A percentile compares a stretch with the other conserved stretches of the same genome.
phyloP scores from a whole-genome alignment of 1,284 basidiomycete species.

The Agroathelia rolfsii region DNA sequence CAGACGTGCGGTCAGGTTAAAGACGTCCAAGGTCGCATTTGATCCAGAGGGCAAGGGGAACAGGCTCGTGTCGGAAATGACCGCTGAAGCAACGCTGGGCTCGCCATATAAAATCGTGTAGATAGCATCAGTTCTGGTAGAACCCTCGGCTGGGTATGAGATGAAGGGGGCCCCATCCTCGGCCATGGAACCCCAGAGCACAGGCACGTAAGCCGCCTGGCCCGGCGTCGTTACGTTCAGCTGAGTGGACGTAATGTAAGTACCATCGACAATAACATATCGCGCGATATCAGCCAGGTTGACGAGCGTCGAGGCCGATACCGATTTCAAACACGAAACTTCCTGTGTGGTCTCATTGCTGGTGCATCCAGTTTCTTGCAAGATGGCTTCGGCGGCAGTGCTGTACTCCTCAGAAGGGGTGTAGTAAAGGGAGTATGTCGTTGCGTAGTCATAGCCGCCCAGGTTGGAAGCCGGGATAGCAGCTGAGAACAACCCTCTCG shows the following conservation, averaged over 20 bases:
- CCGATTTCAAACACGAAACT: constrained; percentile 22
- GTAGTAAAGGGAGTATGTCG: constrained; percentile 29
- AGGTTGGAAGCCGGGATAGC: constrained; percentile 40
- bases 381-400: constrained; percentile 24
- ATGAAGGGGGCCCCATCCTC: constrained; percentile 29
- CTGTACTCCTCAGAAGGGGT: constrained; percentile 23
- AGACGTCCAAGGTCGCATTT: constrained; percentile 23
- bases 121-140: background rate
- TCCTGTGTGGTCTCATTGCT: constrained; percentile 14
- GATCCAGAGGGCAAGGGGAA: constrained; percentile 21
- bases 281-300: constrained; percentile 25
- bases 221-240: constrained; percentile 29
- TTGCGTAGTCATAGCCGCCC: constrained; percentile 34
- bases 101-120: constrained; percentile 3
- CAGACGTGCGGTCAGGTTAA: constrained; percentile 26
- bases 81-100: background rate
- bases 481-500: constrained; percentile 34
- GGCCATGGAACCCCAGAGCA: constrained; percentile 36
- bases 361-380: constrained; percentile 25
- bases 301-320: constrained; percentile 23
- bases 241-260: constrained; percentile 27
- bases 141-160: constrained; percentile 19
- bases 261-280: constrained; percentile 36
- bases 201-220: constrained; percentile 30
- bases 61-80: constrained; percentile 14